Evolutionary conservation across 2,329 filamentous ascomycete species (phyloP).

Genomic region (Escovopsis sp.): DNA sequence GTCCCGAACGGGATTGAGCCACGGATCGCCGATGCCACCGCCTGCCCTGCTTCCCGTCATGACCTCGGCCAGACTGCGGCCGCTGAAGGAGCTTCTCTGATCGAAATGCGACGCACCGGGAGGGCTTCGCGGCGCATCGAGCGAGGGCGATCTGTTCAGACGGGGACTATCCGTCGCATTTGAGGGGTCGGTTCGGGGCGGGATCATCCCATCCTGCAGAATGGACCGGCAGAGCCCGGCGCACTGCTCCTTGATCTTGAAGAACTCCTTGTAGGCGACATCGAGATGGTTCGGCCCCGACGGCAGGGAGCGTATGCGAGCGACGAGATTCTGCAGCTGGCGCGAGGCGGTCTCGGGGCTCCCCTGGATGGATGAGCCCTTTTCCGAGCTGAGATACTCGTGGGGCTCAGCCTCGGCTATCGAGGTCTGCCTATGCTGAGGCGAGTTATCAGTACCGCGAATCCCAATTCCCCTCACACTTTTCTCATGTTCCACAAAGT

Average conservation of each 20-base stretch:
- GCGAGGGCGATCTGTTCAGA: slow-evolving; percentile 15
- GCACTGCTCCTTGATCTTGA: slow-evolving; percentile 26
- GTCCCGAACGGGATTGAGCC: slow-evolving; percentile 26
- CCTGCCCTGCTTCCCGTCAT: slow-evolving; percentile 13
- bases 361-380: slow-evolving; percentile 13
- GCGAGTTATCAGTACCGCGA: neutral
- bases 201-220: slow-evolving; percentile 25
- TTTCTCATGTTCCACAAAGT: slow-evolving; percentile 2
- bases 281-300: slow-evolving; percentile 25
- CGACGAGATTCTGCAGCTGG: slow-evolving; percentile 21
- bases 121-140: slow-evolving; percentile 19
- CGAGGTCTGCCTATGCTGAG: slow-evolving; percentile 1
- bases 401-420: slow-evolving; percentile 12
- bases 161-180: slow-evolving; percentile 11
- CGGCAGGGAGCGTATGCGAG: slow-evolving; percentile 21
- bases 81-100: slow-evolving; percentile 24
- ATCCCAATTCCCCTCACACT: neutral
- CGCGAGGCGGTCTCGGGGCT: slow-evolving; percentile 19
- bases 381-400: slow-evolving; percentile 16
- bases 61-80: slow-evolving; percentile 20
- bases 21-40: slow-evolving; percentile 15
- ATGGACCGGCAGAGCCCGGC: slow-evolving; percentile 25
- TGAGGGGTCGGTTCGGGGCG: slow-evolving; percentile 8
- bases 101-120: slow-evolving; percentile 13
- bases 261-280: slow-evolving; percentile 28